phyloP scores from a whole-genome alignment of 1,284 basidiomycete genomes.

The Moniliophthora roreri region DNA sequence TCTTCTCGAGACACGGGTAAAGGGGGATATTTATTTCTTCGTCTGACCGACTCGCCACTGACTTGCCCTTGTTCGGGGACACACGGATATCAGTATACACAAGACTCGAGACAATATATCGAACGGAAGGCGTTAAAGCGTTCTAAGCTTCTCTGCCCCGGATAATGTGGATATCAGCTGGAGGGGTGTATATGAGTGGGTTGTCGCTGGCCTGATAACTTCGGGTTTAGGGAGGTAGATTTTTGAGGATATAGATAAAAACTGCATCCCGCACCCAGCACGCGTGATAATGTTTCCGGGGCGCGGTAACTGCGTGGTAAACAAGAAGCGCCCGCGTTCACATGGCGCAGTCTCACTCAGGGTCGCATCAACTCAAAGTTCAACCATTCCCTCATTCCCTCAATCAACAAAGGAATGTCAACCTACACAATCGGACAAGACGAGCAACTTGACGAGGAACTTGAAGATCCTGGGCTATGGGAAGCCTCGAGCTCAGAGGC shows the following conservation, averaged over 20 bases:
- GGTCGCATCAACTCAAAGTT: no score
- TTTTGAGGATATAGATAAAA: no score
- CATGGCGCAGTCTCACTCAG: no score
- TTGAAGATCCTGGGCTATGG: neutral
- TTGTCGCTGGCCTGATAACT: conserved; percentile 28
- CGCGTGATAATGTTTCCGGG: no score
- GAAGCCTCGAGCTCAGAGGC: neutral
- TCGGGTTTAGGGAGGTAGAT: conserved; percentile 1
- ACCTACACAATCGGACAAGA: no score
- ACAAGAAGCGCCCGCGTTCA: no score
- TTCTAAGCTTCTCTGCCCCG: conserved; percentile 93
- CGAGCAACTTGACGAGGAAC: neutral
- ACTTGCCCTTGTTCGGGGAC: neutral
- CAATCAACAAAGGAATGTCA: no score
- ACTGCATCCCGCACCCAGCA: no score
- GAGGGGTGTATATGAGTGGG: conserved; percentile 92
- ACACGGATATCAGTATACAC: conserved; percentile 42
- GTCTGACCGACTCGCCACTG: neutral
- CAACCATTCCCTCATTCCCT: no score
- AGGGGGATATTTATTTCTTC: conserved; percentile 45
- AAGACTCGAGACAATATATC: conserved; percentile 68
- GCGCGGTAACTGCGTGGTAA: no score
- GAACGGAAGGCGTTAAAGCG: conserved; percentile 71
- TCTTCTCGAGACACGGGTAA: conserved; percentile 96
- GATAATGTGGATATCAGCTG: conserved; percentile 94